Percentiles rank a stretch among this genome's conserved stretches.
Evolutionary conservation across 2,329 filamentous ascomycete genomes (phyloP).

Genomic region (Sclerotinia sclerotiorum): DNA sequence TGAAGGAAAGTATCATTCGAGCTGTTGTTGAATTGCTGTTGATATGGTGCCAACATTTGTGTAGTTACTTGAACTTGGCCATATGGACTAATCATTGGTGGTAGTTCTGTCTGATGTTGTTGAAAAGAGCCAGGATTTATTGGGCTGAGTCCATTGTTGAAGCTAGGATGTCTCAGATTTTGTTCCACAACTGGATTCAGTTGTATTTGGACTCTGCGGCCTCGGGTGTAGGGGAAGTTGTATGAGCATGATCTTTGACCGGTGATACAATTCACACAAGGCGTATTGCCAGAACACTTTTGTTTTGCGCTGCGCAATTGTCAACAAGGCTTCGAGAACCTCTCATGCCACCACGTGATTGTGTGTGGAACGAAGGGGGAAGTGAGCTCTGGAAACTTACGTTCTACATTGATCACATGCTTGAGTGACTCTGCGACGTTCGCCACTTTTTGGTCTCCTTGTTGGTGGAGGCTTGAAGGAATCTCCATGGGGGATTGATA

Average conservation of each 20-base stretch:
- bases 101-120: not conserved
- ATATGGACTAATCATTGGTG: not conserved
- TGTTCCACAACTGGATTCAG: not conserved
- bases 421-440: conserved; percentile 43
- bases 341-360: not conserved
- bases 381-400: conserved; percentile 38
- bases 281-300: conserved; percentile 44
- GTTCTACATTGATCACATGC: conserved; percentile 51
- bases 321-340: not conserved
- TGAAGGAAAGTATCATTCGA: not conserved
- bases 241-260: not conserved
- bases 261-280: conserved; percentile 42
- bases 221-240: not conserved
- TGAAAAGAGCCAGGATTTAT: not conserved
- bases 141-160: not conserved
- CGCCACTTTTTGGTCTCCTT: not conserved
- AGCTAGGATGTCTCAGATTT: not conserved
- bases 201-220: not conserved
- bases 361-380: not conserved
- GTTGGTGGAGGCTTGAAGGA: too few species aligned
- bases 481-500: not conserved
- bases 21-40: not conserved
- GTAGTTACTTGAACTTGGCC: not conserved
- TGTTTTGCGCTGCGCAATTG: conserved; percentile 41
- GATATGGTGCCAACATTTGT: not conserved